Evolutionary conservation across 805 yeast species (phyloP), one percentile per base, ranked within the genome.

Genomic region (Danielia reshetovae): DNA sequence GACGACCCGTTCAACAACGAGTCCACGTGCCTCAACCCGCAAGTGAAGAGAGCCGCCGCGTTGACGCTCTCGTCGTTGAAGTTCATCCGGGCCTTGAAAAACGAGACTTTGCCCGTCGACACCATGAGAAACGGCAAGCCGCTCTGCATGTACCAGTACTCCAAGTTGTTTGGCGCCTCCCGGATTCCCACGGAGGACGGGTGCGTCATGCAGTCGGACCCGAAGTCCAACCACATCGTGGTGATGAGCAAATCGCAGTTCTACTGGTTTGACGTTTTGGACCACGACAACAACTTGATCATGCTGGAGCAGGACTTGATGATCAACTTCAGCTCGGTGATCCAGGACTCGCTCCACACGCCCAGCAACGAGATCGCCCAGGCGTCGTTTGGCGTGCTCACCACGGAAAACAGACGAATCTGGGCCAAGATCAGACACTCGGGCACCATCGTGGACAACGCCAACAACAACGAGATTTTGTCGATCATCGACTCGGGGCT

Each of bases 261-360:
- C 58, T 88, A 88, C 62, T 88, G 96, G 96, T 88, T 88, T 55
- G 96, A 88, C 54, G 97, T 88, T 2, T 65, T 88, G 48, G 94
- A 87, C 58, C 69, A 70, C 31, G 63, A 78, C 43, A 77, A 84
- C 54, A 80, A 85, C 52, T 68, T 88, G 42, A 71, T 87, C 30
- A 66, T 88, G 53, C 70, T 81, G 2, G 90, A 86, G 52, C 77
- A 74, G 36, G 94, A 86, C 55, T 70, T 88, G 46, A 79, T 77
- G 36, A 68, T 79, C 54, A 87, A 86, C 59, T 77, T 84, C 52
- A 76, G 80, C 39, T 75, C 86, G 8, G 85, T 88, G 38, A 70
- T 88, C 28, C 75, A 74, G 35, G 97, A 88, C 58, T 85, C 93
- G 9, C 63, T 66, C 41, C 52, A 54, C 18, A 71, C 77, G 0